A percentile compares a stretch with the other conserved stretches of the same genome.
These are phyloP conservation scores for Hypsizygus ulmarius DNA, from an alignment of 1,284 basidiomycete genomes.

Conservation along the genomic window DNA sequence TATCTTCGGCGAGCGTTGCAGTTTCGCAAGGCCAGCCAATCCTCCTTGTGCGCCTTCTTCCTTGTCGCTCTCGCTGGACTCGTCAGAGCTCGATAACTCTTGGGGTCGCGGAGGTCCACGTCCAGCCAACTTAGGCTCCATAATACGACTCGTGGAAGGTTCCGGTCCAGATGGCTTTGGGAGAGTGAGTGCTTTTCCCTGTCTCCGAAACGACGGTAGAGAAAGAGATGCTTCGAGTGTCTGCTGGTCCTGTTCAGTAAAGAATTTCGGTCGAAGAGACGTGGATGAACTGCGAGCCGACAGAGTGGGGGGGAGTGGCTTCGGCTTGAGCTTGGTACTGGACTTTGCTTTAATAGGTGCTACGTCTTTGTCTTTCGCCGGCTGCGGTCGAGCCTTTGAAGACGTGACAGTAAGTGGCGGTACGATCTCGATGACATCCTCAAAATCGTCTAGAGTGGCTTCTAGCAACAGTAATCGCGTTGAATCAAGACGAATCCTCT, in stretches of 20 bases:
- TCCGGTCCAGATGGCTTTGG: slow-evolving; percentile 8
- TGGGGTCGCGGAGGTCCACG: slow-evolving; percentile 7
- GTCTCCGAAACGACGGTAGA: slow-evolving; percentile 37
- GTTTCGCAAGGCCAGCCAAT: slow-evolving; percentile 59
- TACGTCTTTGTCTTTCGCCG: slow-evolving; percentile 12
- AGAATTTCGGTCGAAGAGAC: slow-evolving; percentile 22
- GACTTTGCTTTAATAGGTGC: slow-evolving; percentile 10
- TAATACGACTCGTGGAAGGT: slow-evolving; percentile 1
- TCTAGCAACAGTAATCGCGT: slow-evolving; percentile 57
- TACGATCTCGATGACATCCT: slow-evolving; percentile 46
- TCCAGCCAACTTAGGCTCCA: slow-evolving; percentile 31
- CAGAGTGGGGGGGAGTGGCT: slow-evolving; percentile 5
- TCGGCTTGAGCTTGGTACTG: slow-evolving; percentile 13
- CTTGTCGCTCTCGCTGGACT: slow-evolving; percentile 33
- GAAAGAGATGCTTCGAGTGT: slow-evolving; percentile 32
- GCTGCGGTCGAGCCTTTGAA: slow-evolving; percentile 16
- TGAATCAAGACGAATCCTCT: slow-evolving; percentile 56
- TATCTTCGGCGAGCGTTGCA: slow-evolving; percentile 61
- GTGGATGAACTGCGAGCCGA: slow-evolving; percentile 9
- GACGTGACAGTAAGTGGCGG: slow-evolving; percentile 19
- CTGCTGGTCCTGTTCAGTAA: slow-evolving; percentile 37
- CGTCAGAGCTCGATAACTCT: slow-evolving; percentile 23
- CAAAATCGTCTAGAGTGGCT: slow-evolving; percentile 54
- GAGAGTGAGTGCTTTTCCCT: slow-evolving; percentile 14
- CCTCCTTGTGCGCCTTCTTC: slow-evolving; percentile 46